Evolutionary conservation across 306 rosid species (phyloP), one percentile per base, ranked within the genome.

Genomic region (Sechiopsis laciniata): DNA sequence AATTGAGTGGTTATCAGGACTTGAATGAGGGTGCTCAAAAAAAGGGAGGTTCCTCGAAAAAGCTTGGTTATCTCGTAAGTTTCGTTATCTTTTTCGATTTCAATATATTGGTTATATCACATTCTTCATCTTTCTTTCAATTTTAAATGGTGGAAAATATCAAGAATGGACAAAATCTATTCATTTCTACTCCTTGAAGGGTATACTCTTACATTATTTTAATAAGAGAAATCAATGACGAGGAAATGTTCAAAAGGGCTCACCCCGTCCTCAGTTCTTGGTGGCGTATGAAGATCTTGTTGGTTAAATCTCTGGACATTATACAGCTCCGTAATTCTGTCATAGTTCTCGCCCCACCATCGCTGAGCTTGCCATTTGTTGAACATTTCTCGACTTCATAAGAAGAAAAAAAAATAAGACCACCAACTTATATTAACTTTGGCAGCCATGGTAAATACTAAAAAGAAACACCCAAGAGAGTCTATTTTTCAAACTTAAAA

Each of bases 331-430:
- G 84, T 86, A 78, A 95, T 86, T 26, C 96, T 81, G 76, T 94
- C 99, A 58, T 85, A 91, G 71, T 94, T 91, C 86, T 91, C 95
- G 4, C 95, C 96, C 98, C 99, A 94, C 99, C 99, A 95, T 63
- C 82, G 84, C 75, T 89, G 96, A 77, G 97, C 97, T 85, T 88
- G 86, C 91, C 89, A 84, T 80, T 85, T 95, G 73, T 91, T 81
- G 22, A 95, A 95, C 88, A 91, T 89, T 21, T 91, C 96, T 35
- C 91, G 96, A 87, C 99, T 95, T 79, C 88, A 86, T 86, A 82
- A 77, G 42, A 50, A 61, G 0, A 10, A 10, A 37, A 35, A 62
- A 1, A 26, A 26, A 26, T 26, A 26, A 35, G 79, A 78, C 53
- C 4, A 59, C 19, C 35, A 3, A 61, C 76, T 12, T 20, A 54